Conservation (phyloP, 1,139 yeast species). For the Meyerozyma elateridarum region DNA sequence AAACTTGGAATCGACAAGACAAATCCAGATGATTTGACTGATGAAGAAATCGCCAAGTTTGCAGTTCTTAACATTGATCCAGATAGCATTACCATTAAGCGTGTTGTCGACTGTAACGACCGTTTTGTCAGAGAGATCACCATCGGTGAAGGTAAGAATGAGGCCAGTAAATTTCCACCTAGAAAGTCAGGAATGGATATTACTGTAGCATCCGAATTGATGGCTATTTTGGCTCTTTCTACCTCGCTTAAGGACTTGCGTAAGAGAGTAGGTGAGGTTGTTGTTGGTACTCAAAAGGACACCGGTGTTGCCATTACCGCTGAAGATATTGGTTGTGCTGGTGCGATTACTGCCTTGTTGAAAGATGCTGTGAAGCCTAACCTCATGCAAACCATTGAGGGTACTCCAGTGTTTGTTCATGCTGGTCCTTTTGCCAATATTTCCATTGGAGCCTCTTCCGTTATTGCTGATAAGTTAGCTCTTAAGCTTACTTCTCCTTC, state of each 20-base stretch:
- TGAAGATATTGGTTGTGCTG: constrained; percentile 96
- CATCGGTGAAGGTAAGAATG: constrained; percentile 91
- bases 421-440: constrained; percentile 99
- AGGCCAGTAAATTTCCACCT: constrained; percentile 64
- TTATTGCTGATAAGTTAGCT: constrained; percentile 93
- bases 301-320: constrained; percentile 89
- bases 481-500: constrained; percentile 62
- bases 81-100: constrained; percentile 90
- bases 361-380: constrained; percentile 98
- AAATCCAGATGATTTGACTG: constrained; percentile 76
- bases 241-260: constrained; percentile 82
- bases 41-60: constrained; percentile 70
- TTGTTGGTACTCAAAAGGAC: constrained; percentile 69
- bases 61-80: constrained; percentile 92
- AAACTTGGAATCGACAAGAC: constrained; percentile 80
- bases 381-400: constrained; percentile 96
- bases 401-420: constrained; percentile 96
- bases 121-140: constrained; percentile 89
- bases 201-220: constrained; percentile 94
- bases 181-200: constrained; percentile 94
- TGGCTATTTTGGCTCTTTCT: constrained; percentile 95
- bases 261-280: constrained; percentile 85
- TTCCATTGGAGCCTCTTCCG: constrained; percentile 94
- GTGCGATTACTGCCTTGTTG: constrained; percentile 91
- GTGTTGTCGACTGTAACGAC: constrained; percentile 96